Conservation (phyloP, 208 protist species). For the Sergeia podlipaevii region DNA sequence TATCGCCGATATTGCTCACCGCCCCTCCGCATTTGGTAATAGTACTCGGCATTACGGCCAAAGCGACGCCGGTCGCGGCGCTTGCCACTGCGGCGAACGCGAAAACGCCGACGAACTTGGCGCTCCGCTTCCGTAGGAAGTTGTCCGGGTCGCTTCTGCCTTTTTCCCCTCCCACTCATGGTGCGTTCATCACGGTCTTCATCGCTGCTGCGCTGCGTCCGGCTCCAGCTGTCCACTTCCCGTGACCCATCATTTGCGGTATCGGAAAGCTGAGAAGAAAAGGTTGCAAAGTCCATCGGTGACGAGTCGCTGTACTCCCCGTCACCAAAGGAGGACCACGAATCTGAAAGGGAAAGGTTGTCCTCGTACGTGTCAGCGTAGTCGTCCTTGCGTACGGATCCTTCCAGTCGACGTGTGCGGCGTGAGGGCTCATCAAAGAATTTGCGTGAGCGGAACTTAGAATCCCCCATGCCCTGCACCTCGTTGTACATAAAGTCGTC, state of each 20-base stretch:
- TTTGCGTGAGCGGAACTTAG: conserved; percentile 8
- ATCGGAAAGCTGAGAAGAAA: too few species aligned
- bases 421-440: conserved; percentile 25
- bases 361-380: conserved; percentile 9
- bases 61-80: conserved; percentile 9
- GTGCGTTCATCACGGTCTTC: too few species aligned
- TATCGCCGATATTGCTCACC: too few species aligned
- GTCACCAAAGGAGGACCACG: conserved; percentile 32
- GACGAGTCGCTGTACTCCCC: conserved; percentile 2
- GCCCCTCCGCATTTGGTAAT: too few species aligned
- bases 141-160: neutral
- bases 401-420: conserved; percentile 29
- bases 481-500: conserved; percentile 20
- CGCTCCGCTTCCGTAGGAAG: neutral
- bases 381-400: conserved; percentile 10
- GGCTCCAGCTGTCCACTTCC: too few species aligned
- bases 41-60: conserved; percentile 8
- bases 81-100: conserved; percentile 11
- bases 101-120: neutral
- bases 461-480: conserved; percentile 4
- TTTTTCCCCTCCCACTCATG: too few species aligned
- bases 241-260: too few species aligned
- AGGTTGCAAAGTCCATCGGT: too few species aligned
- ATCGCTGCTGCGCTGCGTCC: too few species aligned
- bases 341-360: conserved; percentile 21